Evolutionary conservation across 495 filamentous ascomycete species (phyloP).

Genomic region (Delitschia confertaspora): DNA sequence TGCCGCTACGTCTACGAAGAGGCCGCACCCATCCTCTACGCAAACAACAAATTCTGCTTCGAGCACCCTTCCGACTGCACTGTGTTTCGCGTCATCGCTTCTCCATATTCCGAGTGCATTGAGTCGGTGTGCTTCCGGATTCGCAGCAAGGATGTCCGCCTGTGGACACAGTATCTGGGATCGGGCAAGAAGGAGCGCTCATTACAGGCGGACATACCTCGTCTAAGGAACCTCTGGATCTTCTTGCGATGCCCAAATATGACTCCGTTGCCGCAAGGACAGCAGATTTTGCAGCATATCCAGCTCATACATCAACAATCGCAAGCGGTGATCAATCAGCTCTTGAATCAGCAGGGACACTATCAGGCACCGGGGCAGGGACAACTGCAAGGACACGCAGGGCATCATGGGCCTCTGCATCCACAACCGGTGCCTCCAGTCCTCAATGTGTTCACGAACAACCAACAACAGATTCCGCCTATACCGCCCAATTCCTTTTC

Average conservation of each 20-base stretch:
- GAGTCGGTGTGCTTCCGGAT: conserved; percentile 30
- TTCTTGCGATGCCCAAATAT: conserved; percentile 22
- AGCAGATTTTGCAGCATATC: background rate
- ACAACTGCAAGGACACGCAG: conserved; percentile 4
- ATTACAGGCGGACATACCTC: conserved; percentile 31
- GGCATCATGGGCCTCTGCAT: background rate
- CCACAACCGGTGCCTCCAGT: background rate
- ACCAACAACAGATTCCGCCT: conserved; percentile 4
- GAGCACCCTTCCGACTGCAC: conserved; percentile 33
- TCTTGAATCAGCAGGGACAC: background rate
- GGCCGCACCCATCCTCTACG: conserved; percentile 34
- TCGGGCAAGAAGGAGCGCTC: conserved; percentile 22
- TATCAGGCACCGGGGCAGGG: background rate
- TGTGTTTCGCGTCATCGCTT: conserved; percentile 33
- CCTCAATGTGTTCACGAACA: no score
- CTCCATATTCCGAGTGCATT: conserved; percentile 19
- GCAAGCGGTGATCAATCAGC: background rate
- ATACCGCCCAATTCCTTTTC: background rate
- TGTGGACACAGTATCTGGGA: conserved; percentile 35
- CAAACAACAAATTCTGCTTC: conserved; percentile 34
- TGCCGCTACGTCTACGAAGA: conserved; percentile 35
- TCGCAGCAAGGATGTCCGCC: conserved; percentile 28
- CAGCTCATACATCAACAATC: background rate
- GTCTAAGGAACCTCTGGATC: conserved; percentile 30
- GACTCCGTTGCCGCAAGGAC: background rate